These are phyloP conservation scores for Candida coquimbonensis DNA, from an alignment of 805 yeast genomes.

Conservation along the genomic window DNA sequence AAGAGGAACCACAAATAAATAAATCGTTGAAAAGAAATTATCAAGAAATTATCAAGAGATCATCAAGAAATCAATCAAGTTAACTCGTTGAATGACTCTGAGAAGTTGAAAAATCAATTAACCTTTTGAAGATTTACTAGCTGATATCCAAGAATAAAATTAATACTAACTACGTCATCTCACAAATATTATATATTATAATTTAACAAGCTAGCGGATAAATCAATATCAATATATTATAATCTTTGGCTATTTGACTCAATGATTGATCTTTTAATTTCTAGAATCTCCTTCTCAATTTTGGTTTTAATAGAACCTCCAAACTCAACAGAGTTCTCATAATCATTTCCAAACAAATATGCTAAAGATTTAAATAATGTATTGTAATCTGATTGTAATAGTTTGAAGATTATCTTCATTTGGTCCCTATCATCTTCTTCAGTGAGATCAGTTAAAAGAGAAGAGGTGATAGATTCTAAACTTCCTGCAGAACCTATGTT, in stretches of 20 bases:
- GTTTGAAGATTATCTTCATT: background rate
- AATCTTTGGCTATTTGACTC: too few species aligned
- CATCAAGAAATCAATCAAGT: conserved; percentile 16
- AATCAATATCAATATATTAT: too few species aligned
- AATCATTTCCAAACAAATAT: background rate
- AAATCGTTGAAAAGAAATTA: conserved; percentile 26
- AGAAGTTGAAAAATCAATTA: too few species aligned
- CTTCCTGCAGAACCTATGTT: background rate
- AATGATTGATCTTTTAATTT: too few species aligned
- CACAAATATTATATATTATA: too few species aligned
- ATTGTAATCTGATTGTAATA: background rate
- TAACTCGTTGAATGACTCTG: conserved; percentile 1
- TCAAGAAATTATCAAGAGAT: conserved; percentile 18
- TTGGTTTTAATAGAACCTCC: too few species aligned
- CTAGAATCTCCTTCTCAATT: too few species aligned
- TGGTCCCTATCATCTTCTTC: background rate
- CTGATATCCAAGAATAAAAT: too few species aligned
- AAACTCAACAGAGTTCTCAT: too few species aligned
- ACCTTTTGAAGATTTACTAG: too few species aligned
- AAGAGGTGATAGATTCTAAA: background rate
- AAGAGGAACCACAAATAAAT: conserved; percentile 23
- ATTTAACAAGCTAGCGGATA: too few species aligned
- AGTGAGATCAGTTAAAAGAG: background rate
- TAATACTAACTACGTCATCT: too few species aligned
- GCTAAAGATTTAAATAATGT: background rate